Base-by-base conservation (phyloP, 73 alveolate species). In the Blepharisma japonicum region DNA sequence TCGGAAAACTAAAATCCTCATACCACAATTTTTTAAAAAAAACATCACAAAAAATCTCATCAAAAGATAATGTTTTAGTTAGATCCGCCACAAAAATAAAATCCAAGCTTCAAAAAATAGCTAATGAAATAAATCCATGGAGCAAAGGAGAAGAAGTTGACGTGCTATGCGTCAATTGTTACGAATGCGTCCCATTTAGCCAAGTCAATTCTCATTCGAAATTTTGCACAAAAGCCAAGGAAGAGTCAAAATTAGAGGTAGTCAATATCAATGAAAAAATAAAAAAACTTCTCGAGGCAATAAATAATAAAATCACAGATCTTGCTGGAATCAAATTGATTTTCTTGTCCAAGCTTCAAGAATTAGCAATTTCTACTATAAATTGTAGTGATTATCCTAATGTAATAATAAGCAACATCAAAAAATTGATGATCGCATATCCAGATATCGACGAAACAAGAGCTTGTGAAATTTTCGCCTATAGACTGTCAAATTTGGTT, bases 161-260 rank as follows among this genome's bases (percentile, higher is more conserved):
- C 42, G 81, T 71, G 4, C 6, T 49, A 9, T 71, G 81, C 32
- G 6, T 71, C 25, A 71, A 71, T 21, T 71, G 81, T 32, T 71
- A 71, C 25, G 81, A 71, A 71, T 42, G 68, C 49, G 42, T 71
- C 18, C 61, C 18, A 27, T 32, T 47, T 0, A 32, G 45, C 45
- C 74, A 71, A 45, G 71, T 71, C 25, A 76, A 71, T 45, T 18
- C 11, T 46, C 81, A 71, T 71, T 71, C 81, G 3, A 23, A 6
- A 7, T 5, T 2, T 27, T 71, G 81, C 42, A 20, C 45, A 6
- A 71, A 46, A 21, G 47, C 74, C 14, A 61, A 20, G 2, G 49
- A 14, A 8, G 74, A 61, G 47, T 61, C 46, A 20, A n/a, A 61
- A 9, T 32, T 32, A 32, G 74, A 61, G 14, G 14, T 25, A 0